These are phyloP conservation scores for Calycina marina DNA, from an alignment of 2,329 filamentous ascomycete species.

Conservation along the genomic window DNA sequence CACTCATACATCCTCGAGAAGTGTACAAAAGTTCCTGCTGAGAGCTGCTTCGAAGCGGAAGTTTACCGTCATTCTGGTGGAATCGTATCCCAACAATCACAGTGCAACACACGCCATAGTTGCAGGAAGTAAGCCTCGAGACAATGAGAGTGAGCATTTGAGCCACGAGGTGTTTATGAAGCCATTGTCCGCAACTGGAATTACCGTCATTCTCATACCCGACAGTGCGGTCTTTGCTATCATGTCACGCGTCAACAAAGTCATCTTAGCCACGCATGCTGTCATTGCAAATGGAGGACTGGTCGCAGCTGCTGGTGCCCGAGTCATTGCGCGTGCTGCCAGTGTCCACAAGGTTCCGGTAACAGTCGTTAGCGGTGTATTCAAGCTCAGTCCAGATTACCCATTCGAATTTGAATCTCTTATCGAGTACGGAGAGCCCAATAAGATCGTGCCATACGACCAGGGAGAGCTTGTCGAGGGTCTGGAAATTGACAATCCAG, in stretches of 20 bases:
- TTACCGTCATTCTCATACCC: slow-evolving; percentile 70
- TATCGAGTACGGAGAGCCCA: slow-evolving; percentile 76
- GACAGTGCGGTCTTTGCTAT: slow-evolving; percentile 82
- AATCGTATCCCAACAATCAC: slow-evolving; percentile 57
- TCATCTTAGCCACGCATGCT: slow-evolving; percentile 75
- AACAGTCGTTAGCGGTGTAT: slow-evolving; percentile 78
- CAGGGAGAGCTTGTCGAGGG: slow-evolving; percentile 68
- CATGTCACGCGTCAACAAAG: slow-evolving; percentile 92
- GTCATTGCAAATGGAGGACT: slow-evolving; percentile 82
- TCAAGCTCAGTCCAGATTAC: slow-evolving; percentile 84
- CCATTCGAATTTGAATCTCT: slow-evolving; percentile 69
- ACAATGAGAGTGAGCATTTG: slow-evolving; percentile 27
- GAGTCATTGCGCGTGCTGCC: slow-evolving; percentile 71
- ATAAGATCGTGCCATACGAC: slow-evolving; percentile 60
- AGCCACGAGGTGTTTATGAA: slow-evolving; percentile 48
- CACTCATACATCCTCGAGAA: slow-evolving; percentile 72
- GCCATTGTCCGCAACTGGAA: slow-evolving; percentile 61
- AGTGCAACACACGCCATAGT: slow-evolving; percentile 46
- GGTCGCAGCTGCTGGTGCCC: slow-evolving; percentile 71
- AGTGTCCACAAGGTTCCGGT: slow-evolving; percentile 72
- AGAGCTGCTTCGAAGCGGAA: slow-evolving; percentile 78
- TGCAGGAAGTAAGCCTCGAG: slow-evolving; percentile 37
- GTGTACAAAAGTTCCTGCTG: slow-evolving; percentile 78
- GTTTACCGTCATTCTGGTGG: slow-evolving; percentile 79
- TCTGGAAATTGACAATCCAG: slow-evolving; percentile 62